These are phyloP conservation scores for Exophiala dermatitidis DNA, from an alignment of 2,329 filamentous ascomycete genomes.

Conservation along the genomic window DNA sequence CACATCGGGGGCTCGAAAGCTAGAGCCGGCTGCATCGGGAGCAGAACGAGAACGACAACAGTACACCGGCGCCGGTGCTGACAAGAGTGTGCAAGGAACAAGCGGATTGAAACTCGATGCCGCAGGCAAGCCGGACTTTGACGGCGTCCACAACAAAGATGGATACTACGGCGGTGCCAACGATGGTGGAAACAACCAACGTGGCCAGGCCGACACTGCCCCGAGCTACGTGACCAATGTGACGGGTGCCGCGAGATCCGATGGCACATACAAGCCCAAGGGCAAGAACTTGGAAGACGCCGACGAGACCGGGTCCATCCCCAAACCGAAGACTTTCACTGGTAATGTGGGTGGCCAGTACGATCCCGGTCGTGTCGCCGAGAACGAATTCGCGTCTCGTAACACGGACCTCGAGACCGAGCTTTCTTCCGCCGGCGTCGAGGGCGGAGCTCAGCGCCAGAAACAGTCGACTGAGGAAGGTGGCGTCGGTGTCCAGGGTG, in stretches of 20 bases:
- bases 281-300: constrained; percentile 46
- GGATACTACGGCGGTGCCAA: constrained; percentile 32
- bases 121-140: constrained; percentile 35
- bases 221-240: constrained; percentile 25
- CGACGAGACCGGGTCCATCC: constrained; percentile 28
- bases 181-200: constrained; percentile 8
- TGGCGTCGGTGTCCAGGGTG: constrained; percentile 5
- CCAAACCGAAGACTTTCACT: constrained; percentile 46
- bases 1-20: constrained; percentile 46
- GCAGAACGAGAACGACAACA: constrained; percentile 40
- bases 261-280: constrained; percentile 40
- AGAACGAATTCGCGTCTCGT: constrained; percentile 31
- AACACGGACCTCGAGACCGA: constrained; percentile 24
- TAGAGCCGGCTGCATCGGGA: constrained; percentile 44
- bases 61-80: constrained; percentile 38
- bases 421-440: constrained; percentile 23
- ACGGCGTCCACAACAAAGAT: constrained; percentile 32
- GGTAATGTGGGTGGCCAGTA: constrained; percentile 48
- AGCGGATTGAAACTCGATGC: constrained; percentile 34
- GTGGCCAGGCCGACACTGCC: constrained; percentile 19
- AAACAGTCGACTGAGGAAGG: constrained; percentile 24
- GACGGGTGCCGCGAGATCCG: constrained; percentile 23
- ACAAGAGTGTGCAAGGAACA: constrained; percentile 29
- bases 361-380: constrained; percentile 49
- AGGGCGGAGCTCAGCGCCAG: constrained; percentile 24